These are phyloP conservation scores for Diutina ranongensis DNA, from an alignment of 1,139 yeast genomes.

Conservation along the genomic window DNA sequence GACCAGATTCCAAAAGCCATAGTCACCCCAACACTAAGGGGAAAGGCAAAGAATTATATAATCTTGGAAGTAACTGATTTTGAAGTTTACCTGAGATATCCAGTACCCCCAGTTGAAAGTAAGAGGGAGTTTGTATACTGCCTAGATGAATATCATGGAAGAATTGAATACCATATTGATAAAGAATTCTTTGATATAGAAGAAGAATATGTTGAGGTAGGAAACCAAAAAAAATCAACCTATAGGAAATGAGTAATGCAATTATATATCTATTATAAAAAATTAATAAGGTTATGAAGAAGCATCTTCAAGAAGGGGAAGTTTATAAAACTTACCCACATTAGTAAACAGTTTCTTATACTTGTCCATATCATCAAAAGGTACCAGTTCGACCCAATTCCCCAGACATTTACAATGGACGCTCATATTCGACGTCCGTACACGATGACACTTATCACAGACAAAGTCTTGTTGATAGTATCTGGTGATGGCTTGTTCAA, in stretches of 20 bases:
- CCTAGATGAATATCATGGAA: neutral
- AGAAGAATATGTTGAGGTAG: neutral
- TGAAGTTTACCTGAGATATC: neutral
- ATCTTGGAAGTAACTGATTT: neutral
- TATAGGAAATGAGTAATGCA: neutral
- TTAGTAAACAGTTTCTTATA: constrained; percentile 40
- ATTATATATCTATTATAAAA: too few species aligned
- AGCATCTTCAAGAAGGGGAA: constrained; percentile 42
- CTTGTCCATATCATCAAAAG: constrained; percentile 31
- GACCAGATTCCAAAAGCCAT: neutral
- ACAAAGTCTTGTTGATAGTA: constrained; percentile 72
- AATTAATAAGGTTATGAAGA: neutral
- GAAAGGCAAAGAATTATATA: neutral
- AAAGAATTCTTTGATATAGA: neutral
- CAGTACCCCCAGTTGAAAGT: neutral
- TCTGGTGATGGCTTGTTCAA: constrained; percentile 41
- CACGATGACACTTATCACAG: constrained; percentile 64
- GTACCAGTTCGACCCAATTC: constrained; percentile 54
- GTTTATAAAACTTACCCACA: constrained; percentile 49
- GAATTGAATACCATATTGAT: neutral
- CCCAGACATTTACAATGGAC: constrained; percentile 85
- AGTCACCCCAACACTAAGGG: neutral
- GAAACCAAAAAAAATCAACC: neutral
- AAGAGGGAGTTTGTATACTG: neutral
- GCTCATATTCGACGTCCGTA: constrained; percentile 61